A percentile compares a stretch with the other conserved stretches of the same genome.
Evolutionary conservation across 306 rosid genomes (phyloP).

Genomic region (Trichosanthes cucumerina): DNA sequence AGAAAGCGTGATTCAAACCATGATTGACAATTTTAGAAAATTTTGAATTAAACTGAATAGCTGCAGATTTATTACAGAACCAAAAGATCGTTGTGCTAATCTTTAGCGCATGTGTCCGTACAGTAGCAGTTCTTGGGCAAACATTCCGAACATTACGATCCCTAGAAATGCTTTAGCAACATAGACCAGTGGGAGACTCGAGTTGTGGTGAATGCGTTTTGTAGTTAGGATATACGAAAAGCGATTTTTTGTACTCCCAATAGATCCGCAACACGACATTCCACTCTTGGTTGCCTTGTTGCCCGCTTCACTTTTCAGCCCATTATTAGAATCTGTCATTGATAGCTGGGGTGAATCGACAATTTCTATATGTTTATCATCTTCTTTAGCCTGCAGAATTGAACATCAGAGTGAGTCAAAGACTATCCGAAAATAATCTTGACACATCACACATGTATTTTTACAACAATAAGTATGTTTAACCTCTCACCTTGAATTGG

Average conservation of each 20-base stretch:
- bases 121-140: slow-evolving; percentile 21
- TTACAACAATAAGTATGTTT: not conserved
- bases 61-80: not conserved
- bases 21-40: not conserved
- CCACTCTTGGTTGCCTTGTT: not conserved
- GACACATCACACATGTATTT: not conserved
- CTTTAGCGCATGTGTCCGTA: slow-evolving; percentile 16
- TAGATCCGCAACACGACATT: not conserved
- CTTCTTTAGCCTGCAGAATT: slow-evolving; percentile 27
- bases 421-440: not conserved
- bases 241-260: slow-evolving; percentile 6
- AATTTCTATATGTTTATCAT: not conserved
- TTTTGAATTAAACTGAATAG: not conserved
- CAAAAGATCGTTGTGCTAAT: not conserved
- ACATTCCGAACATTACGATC: slow-evolving; percentile 13
- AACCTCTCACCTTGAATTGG: slow-evolving; percentile 30
- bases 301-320: not conserved
- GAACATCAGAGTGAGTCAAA: not conserved
- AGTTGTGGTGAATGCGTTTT: slow-evolving; percentile 13
- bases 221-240: slow-evolving; percentile 23
- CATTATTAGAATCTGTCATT: not conserved
- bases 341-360: not conserved
- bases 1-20: not conserved
- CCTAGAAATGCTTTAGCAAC: slow-evolving; percentile 19
- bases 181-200: slow-evolving; percentile 26